Evolutionary conservation across 306 rosid species (phyloP), one percentile per base, ranked within the genome.

Genomic region (Pyrus betulifolia): DNA sequence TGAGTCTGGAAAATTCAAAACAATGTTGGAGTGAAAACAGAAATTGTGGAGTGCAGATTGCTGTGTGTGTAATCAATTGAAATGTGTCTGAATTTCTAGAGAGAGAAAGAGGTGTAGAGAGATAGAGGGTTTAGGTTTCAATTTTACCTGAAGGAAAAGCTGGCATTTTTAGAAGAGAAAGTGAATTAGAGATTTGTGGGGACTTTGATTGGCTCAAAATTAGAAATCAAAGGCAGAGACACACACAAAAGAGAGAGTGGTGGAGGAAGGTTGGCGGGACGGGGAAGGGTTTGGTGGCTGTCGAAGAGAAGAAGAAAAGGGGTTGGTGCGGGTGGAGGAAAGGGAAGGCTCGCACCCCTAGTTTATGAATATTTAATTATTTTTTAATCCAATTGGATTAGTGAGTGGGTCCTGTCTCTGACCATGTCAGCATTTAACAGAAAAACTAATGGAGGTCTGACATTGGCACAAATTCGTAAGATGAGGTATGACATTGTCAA

Each of bases 1-100:
- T 58, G 81, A 88, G 14, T 91, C 96, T 95, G 10, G 8, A 49
- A 68, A 74, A 74, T 38, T 28, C 19, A 75, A 75, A 63, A 77
- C 54, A 77, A 69, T 4, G 19, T 55, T 22, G 78, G 4, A 13
- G 18, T 21, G 15, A 74, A 67, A 57, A 57, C 69, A 77, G 52
- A 77, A 40, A 28, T 33, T 23, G 7, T 8, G 63, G 15, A 76
- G 14, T 28, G 69, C 13, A 23, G n/a, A 69, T 27, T 33, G 67
- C 3, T 33, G 42, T 1, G 21, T 3, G 10, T 40, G 27, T 22
- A 8, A 73, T n/a, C 13, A 21, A 63, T 21, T 63, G 42, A 8
- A 63, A 25, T 8, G 51, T 22, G 70, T 33, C 73, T 38, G 76
- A 44, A 71, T 58, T 71, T 76, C 65, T 14, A 71, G 55, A 74